Conservation (phyloP, 2,329 filamentous ascomycete genomes). For the Trichoderma citrinoviride region DNA sequence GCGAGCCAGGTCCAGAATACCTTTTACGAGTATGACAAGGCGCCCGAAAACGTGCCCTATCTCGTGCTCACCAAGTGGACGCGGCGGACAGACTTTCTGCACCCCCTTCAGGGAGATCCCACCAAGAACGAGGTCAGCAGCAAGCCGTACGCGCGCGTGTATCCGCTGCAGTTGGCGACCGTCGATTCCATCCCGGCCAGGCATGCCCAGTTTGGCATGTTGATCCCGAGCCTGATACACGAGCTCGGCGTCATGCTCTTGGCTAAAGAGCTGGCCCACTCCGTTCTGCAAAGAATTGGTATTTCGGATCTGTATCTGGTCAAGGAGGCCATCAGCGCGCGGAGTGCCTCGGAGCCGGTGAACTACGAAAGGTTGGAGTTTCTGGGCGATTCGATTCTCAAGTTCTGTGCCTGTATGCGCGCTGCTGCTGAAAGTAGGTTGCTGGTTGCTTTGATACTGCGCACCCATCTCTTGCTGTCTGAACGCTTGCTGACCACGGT, state of each 20-base stretch:
- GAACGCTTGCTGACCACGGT: conserved; percentile 22
- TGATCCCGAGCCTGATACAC: conserved; percentile 72
- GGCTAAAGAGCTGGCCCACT: conserved; percentile 54
- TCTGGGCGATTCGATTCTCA: conserved; percentile 79
- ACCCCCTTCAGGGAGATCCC: conserved; percentile 32
- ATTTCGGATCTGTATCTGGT: conserved; percentile 57
- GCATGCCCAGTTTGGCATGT: conserved; percentile 51
- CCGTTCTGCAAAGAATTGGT: conserved; percentile 39
- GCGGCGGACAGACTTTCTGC: conserved; percentile 59
- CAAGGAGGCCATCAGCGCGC: conserved; percentile 67
- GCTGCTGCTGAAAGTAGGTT: conserved; percentile 53
- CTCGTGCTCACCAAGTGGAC: conserved; percentile 50
- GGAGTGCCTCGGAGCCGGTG: conserved; percentile 54
- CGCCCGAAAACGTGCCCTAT: conserved; percentile 48
- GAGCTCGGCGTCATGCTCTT: conserved; percentile 64
- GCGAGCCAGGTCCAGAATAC: conserved; percentile 39
- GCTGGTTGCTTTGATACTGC: not conserved
- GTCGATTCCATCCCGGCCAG: conserved; percentile 47
- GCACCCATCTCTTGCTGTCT: not conserved
- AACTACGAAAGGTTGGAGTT: conserved; percentile 88
- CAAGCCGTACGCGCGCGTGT: conserved; percentile 44
- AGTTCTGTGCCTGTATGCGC: conserved; percentile 67
- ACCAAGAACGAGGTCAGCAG: conserved; percentile 30
- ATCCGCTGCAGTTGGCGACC: conserved; percentile 49
- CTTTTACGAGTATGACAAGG: conserved; percentile 38